These are phyloP conservation scores for Cinnamomum micranthum DNA, from an alignment of 164 flowering plant species.

Conservation along the genomic window DNA sequence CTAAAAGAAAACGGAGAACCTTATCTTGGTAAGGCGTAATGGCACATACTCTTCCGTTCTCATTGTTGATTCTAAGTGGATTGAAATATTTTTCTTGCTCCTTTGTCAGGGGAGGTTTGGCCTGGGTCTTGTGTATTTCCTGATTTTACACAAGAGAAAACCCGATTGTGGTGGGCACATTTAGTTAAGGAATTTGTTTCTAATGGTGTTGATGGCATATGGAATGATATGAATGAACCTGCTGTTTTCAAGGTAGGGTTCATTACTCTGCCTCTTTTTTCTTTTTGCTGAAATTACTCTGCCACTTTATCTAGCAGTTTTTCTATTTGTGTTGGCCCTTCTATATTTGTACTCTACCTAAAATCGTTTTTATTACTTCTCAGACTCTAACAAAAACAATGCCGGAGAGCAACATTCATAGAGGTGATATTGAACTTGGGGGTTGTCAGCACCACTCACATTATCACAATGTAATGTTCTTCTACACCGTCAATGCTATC, in stretches of 20 bases:
- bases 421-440: conserved; percentile 83
- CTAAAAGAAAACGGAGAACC: conserved; percentile 69
- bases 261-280: not conserved
- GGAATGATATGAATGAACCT: conserved; percentile 99
- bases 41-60: conserved; percentile 3
- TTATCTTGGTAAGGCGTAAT: conserved; percentile 51
- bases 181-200: conserved; percentile 73
- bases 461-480: conserved; percentile 77
- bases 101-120: conserved; percentile 83
- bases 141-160: conserved; percentile 73
- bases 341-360: not conserved
- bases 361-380: conserved; percentile 9
- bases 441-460: conserved; percentile 69
- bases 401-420: conserved; percentile 90
- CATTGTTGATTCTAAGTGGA: not conserved
- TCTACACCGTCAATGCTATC: conserved; percentile 6
- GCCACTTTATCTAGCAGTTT: not conserved
- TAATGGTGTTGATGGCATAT: conserved; percentile 97
- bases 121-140: conserved; percentile 98
- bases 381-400: conserved; percentile 87
- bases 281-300: not conserved
- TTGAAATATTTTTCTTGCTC: not conserved
- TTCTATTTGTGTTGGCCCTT: not conserved
- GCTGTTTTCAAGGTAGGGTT: conserved; percentile 74
- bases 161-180: conserved; percentile 91